Base-by-base conservation (phyloP, 495 filamentous ascomycete genomes). In the Aspergillus asperescens region DNA sequence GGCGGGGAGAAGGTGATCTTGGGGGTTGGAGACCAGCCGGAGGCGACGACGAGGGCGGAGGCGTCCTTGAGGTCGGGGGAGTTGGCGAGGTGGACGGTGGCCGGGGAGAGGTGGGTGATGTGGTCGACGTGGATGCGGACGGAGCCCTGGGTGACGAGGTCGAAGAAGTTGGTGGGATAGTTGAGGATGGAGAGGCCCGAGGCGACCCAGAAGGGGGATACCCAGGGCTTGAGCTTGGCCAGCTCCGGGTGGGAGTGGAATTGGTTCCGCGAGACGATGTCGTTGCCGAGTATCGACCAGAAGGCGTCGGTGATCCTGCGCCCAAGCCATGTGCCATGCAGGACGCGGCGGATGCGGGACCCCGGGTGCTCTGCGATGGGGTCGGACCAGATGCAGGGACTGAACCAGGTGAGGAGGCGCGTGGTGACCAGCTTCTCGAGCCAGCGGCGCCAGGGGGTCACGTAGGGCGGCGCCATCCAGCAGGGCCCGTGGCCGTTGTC, bases 401-500 rank as follows among this genome's bases (percentile, higher is more conserved):
- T 79, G 55, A 87, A 74, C 76, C 80, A 87, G n/a, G 81, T 86
- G 34, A 86, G 61, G 22, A 84, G 62, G 0, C 84, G 75, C 0
- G 78, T 84, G 3, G 74, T 78, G 20, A 86, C 79, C 18, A 93
- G 77, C 54, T 86, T 76, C 62, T 86, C 84, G 6, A 83, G 62
- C 69, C 77, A 79, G n/a, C n/a, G 64, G 70, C 56, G 79, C 80
- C 34, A 83, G 52, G 82, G 81, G 2, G 79, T 81, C n/a, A 86
- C 73, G 38, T 78, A 76, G 6, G 84, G 67, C 2, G 83, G 83
- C 3, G 79, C 70, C 79, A 92, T 88, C 79, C 84, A 91, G 8
- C 59, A 60, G 0, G 86, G 84, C 0, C 88, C 89, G 62, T 87
- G 82, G 3, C 89, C 89, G 6, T 77, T 85, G 29, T 82, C 79